A percentile compares a stretch with the other conserved stretches of the same genome.
These are phyloP conservation scores for Diaporthe sp. DNA, from an alignment of 2,329 filamentous ascomycete genomes.

Conservation along the genomic window DNA sequence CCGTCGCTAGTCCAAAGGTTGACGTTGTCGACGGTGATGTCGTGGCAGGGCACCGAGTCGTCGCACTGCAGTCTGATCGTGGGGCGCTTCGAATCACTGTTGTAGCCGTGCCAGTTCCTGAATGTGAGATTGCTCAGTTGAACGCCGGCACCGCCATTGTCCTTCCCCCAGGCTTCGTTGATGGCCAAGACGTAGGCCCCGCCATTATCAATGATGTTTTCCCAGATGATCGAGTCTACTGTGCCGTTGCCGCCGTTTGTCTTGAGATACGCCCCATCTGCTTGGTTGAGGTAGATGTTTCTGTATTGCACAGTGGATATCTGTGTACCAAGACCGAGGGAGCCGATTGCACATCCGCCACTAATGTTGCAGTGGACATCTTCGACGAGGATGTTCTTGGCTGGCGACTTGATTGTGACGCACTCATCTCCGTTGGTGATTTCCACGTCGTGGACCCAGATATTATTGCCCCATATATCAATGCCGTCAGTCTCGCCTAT, in stretches of 20 bases:
- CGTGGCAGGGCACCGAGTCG: constrained; percentile 41
- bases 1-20: constrained; percentile 45
- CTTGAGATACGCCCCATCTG: constrained; percentile 68
- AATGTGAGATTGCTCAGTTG: constrained; percentile 65
- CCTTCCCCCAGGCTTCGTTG: constrained; percentile 62
- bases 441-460: constrained; percentile 70
- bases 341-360: constrained; percentile 68
- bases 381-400: constrained; percentile 66
- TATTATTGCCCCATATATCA: constrained; percentile 66
- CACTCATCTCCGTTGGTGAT: constrained; percentile 74
- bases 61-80: constrained; percentile 60
- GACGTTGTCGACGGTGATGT: constrained; percentile 43
- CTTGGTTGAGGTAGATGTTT: constrained; percentile 73
- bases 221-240: constrained; percentile 50
- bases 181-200: constrained; percentile 70
- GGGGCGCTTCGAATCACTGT: constrained; percentile 62
- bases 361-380: constrained; percentile 71
- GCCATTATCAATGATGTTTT: constrained; percentile 70
- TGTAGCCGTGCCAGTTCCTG: constrained; percentile 68
- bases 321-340: constrained; percentile 59
- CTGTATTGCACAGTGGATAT: constrained; percentile 66
- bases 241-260: constrained; percentile 68
- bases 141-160: constrained; percentile 61
- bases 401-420: constrained; percentile 67
- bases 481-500: constrained; percentile 67